Conservation (phyloP, 306 rosid genomes). For the Quercus gilva region DNA sequence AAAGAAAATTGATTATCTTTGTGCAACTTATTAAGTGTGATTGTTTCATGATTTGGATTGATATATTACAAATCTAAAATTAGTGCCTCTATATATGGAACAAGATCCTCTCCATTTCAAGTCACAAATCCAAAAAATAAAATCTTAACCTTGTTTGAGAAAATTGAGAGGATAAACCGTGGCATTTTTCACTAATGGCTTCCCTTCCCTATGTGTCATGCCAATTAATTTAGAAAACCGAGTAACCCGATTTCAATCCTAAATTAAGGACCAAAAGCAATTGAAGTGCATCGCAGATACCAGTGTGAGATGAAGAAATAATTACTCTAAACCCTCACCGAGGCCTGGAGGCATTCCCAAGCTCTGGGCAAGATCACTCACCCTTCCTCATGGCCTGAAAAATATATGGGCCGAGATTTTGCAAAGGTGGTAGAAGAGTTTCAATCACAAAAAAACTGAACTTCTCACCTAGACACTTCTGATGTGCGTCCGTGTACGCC, state of each 20-base stretch:
- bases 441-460: neutral
- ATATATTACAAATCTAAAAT: too few species aligned
- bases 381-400: constrained; percentile 59
- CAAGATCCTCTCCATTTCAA: too few species aligned
- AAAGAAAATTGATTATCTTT: too few species aligned
- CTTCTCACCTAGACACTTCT: constrained; percentile 66
- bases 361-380: constrained; percentile 50
- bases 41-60: neutral
- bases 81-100: too few species aligned
- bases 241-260: too few species aligned
- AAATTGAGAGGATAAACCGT: too few species aligned
- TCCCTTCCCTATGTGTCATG: too few species aligned
- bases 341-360: constrained; percentile 50
- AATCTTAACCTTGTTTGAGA: too few species aligned
- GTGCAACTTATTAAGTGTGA: neutral
- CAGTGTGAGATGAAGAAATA: constrained; percentile 3
- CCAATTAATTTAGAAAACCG: too few species aligned
- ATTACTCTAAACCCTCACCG: constrained; percentile 42
- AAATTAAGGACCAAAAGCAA: too few species aligned
- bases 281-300: constrained; percentile 29
- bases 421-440: constrained; percentile 4
- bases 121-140: too few species aligned
- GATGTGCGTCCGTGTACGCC: constrained; percentile 84
- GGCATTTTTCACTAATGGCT: too few species aligned
- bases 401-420: constrained; percentile 11